phyloP scores from a whole-genome alignment of 2,329 filamentous ascomycete species.

The Colletotrichum shisoi region DNA sequence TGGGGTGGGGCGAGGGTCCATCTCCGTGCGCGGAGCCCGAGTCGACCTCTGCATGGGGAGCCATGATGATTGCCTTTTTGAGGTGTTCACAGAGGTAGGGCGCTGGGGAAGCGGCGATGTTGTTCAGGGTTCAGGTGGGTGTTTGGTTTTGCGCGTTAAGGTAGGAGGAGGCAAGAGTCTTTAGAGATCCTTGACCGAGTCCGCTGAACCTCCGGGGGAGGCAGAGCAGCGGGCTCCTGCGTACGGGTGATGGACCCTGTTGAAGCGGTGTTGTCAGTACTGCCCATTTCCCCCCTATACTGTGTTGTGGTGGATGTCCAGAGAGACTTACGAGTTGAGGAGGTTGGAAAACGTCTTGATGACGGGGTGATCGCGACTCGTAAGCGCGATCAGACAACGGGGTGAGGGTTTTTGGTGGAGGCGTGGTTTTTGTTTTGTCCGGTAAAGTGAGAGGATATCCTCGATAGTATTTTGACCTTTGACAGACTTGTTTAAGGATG shows the following conservation, averaged over 20 bases:
- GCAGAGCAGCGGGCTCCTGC: slow-evolving; percentile 94
- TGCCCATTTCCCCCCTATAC: slow-evolving; percentile 27
- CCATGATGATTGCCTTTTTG: slow-evolving; percentile 67
- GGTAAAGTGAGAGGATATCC: slow-evolving; percentile 6
- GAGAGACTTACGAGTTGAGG: slow-evolving; percentile 82
- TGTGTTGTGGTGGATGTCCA: slow-evolving; percentile 16
- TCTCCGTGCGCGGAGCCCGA: slow-evolving; percentile 68
- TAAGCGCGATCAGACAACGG: slow-evolving; percentile 60
- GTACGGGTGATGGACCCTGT: slow-evolving; percentile 92
- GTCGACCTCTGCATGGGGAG: slow-evolving; percentile 81
- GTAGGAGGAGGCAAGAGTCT: slow-evolving; percentile 63
- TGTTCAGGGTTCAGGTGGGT: slow-evolving; percentile 38
- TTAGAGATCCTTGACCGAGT: slow-evolving; percentile 56
- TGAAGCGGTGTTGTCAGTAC: slow-evolving; percentile 42
- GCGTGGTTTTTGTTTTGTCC: not conserved
- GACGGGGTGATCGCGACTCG: slow-evolving; percentile 68
- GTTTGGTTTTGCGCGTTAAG: slow-evolving; percentile 51
- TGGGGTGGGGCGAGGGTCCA: slow-evolving; percentile 54
- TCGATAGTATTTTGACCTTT: not conserved
- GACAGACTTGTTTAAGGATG: slow-evolving; percentile 9
- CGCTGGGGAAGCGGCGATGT: slow-evolving; percentile 13
- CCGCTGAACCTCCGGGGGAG: slow-evolving; percentile 82
- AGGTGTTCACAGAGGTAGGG: slow-evolving; percentile 36
- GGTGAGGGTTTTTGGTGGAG: slow-evolving; percentile 24
- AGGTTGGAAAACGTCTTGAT: slow-evolving; percentile 99